phyloP scores from a whole-genome alignment of 805 yeast genomes.

The Pichia heedii region DNA sequence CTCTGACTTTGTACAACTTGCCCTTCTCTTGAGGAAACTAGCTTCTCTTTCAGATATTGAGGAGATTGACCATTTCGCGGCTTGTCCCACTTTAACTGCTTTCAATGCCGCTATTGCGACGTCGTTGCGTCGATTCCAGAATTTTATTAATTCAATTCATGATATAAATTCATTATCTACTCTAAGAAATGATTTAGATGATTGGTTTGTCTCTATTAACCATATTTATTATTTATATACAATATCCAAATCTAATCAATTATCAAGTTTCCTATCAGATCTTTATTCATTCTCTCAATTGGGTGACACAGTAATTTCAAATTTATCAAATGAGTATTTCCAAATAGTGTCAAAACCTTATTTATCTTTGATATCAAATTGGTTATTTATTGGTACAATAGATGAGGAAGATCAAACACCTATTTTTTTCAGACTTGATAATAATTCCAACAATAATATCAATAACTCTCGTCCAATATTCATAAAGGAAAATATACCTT shows the following conservation, averaged over 20 bases:
- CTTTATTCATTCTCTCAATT: constrained; percentile 42
- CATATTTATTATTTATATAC: constrained; percentile 39
- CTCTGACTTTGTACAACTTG: constrained; percentile 7
- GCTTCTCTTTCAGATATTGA: neutral
- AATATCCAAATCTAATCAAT: constrained; percentile 18
- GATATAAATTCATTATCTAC: neutral
- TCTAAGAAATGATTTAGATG: constrained; percentile 11
- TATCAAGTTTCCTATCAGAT: constrained; percentile 42
- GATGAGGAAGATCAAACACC: neutral
- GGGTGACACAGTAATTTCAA: constrained; percentile 52
- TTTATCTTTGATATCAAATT: constrained; percentile 45
- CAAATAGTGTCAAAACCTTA: constrained; percentile 47
- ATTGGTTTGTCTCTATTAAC: constrained; percentile 49
- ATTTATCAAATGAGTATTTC: constrained; percentile 37
- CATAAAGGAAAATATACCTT: constrained; percentile 33
- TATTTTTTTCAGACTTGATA: too few relatives aligned
- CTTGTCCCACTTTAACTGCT: neutral
- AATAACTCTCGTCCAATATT: neutral
- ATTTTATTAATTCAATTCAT: neutral
- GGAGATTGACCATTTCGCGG: neutral
- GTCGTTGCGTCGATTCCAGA: neutral
- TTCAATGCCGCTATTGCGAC: neutral
- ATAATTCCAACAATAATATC: too few relatives aligned
- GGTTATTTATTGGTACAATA: constrained; percentile 66
- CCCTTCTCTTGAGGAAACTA: constrained; percentile 6